A percentile compares a stretch with the other conserved stretches of the same genome.
These are phyloP conservation scores for Candida ficus DNA, from an alignment of 805 yeast species.

Conservation along the genomic window DNA sequence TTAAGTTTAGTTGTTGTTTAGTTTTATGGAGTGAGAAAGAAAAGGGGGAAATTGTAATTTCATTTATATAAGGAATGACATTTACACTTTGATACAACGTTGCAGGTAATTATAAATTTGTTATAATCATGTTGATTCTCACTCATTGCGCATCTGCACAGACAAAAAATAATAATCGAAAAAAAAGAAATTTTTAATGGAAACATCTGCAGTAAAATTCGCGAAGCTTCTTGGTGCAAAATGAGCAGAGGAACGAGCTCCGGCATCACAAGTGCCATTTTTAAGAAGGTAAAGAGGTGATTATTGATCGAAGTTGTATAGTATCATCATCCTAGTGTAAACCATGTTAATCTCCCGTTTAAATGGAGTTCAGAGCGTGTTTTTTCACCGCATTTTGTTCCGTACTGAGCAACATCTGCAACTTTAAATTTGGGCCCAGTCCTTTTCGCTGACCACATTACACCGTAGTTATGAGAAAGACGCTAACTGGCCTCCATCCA, in stretches of 20 bases:
- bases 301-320: neutral
- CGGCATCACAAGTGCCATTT: too few species aligned
- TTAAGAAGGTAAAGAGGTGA: neutral
- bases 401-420: neutral
- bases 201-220: too few species aligned
- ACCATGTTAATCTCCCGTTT: neutral
- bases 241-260: too few species aligned
- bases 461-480: too few species aligned
- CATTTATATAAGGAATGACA: neutral
- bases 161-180: neutral
- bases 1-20: too few species aligned
- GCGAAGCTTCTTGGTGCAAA: neutral
- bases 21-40: too few species aligned
- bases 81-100: neutral
- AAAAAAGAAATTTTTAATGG: neutral
- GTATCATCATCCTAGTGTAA: too few species aligned
- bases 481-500: too few species aligned
- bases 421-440: neutral
- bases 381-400: neutral
- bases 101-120: too few species aligned
- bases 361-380: neutral
- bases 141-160: neutral
- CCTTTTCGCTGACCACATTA: neutral
- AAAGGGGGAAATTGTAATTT: neutral
- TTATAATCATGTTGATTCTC: neutral